Conservation (phyloP, 2,329 filamentous ascomycete genomes). For the Fusarium haematococcum region DNA sequence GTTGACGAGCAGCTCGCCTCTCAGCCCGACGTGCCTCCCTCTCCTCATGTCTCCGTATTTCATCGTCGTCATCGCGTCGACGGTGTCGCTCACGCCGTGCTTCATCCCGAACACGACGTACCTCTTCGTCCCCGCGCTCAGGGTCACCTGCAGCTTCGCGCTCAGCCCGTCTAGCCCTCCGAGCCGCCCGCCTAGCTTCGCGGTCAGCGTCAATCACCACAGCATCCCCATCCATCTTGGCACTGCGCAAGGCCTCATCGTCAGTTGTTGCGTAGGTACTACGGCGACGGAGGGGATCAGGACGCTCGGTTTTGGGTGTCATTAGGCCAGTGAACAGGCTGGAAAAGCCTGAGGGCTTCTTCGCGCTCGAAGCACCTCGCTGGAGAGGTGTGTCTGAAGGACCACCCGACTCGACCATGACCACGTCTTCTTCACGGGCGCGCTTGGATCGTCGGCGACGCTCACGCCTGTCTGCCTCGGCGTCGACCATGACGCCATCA, state of each 20-base stretch:
- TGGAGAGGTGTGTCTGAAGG: constrained; percentile 50
- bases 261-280: constrained; percentile 63
- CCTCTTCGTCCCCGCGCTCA: constrained; percentile 67
- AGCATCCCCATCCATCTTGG: constrained; percentile 61
- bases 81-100: constrained; percentile 66
- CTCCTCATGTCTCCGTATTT: constrained; percentile 50
- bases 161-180: constrained; percentile 69
- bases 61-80: constrained; percentile 58
- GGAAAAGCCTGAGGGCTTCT: constrained; percentile 64
- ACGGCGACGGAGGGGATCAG: constrained; percentile 57
- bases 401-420: constrained; percentile 52
- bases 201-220: constrained; percentile 66
- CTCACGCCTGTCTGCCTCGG: constrained; percentile 51
- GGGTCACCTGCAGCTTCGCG: constrained; percentile 62
- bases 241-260: constrained; percentile 60
- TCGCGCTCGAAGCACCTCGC: constrained; percentile 54
- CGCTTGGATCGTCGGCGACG: constrained; percentile 51
- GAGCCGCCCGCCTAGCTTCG: constrained; percentile 72
- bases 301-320: constrained; percentile 57
- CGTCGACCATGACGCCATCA: constrained; percentile 62
- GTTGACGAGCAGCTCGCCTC: constrained; percentile 55
- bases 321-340: constrained; percentile 73
- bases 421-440: constrained; percentile 54
- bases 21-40: constrained; percentile 69
- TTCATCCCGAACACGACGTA: constrained; percentile 67